phyloP scores from a whole-genome alignment of 2,329 filamentous ascomycete species.

The Nigrospora oryzae region DNA sequence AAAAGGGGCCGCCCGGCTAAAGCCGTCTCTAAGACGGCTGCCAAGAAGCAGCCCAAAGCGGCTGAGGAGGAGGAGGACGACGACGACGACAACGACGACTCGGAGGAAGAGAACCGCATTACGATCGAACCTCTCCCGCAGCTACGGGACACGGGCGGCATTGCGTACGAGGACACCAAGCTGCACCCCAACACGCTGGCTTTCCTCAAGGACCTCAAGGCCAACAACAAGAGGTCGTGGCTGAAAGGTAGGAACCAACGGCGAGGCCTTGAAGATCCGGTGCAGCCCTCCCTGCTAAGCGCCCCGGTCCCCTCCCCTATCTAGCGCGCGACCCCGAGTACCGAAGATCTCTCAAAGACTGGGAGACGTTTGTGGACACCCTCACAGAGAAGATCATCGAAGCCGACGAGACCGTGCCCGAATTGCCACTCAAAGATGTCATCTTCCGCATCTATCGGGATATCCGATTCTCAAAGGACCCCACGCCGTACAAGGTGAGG shows the following conservation, averaged over 20 bases:
- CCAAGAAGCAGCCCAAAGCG: background rate
- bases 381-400: constrained; percentile 63
- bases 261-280: background rate
- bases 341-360: constrained; percentile 70
- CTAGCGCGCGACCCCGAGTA: constrained; percentile 74
- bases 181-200: constrained; percentile 50
- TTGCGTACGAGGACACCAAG: constrained; percentile 41
- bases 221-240: constrained; percentile 51
- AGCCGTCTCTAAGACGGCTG: background rate
- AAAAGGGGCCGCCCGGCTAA: constrained; percentile 3
- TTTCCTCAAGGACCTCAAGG: constrained; percentile 50
- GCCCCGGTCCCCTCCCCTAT: background rate
- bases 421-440: constrained; percentile 77
- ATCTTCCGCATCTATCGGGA: constrained; percentile 85
- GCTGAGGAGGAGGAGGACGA: constrained; percentile 7
- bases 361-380: constrained; percentile 67
- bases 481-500: constrained; percentile 77
- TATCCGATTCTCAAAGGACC: constrained; percentile 74
- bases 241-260: constrained; percentile 38
- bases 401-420: constrained; percentile 74
- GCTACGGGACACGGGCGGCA: constrained; percentile 28
- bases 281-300: constrained; percentile 1
- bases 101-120: constrained; percentile 26
- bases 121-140: constrained; percentile 32
- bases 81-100: constrained; percentile 13